Conservation (phyloP, 345 rosid species). For the Citrus maxima region DNA sequence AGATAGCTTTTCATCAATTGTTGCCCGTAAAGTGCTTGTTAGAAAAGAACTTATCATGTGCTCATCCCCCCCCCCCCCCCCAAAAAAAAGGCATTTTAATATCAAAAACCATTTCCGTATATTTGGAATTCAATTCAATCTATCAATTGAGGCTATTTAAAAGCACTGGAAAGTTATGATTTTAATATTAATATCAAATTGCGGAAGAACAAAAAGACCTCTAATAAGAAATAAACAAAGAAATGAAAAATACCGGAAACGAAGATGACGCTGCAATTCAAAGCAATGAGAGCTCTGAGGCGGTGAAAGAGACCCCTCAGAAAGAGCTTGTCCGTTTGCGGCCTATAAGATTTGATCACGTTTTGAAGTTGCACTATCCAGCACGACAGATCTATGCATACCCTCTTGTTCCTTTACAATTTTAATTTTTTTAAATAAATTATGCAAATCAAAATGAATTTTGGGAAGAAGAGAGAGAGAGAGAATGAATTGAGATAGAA, state of each 20-base stretch:
- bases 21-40: background rate
- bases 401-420: constrained; percentile 67
- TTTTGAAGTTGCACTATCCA: constrained; percentile 88
- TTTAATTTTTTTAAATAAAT: background rate
- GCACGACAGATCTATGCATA: constrained; percentile 91
- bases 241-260: constrained; percentile 50
- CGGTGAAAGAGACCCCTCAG: constrained; percentile 83
- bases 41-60: background rate
- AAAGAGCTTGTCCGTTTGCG: constrained; percentile 53
- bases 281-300: constrained; percentile 80
- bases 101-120: background rate
- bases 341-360: constrained; percentile 57
- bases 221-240: background rate
- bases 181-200: background rate
- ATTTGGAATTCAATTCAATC: background rate
- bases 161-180: background rate
- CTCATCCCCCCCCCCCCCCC: background rate
- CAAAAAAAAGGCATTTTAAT: background rate
- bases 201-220: background rate
- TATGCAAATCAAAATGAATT: background rate
- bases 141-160: background rate
- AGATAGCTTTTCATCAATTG: too few relatives aligned
- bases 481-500: background rate
- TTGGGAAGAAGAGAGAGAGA: too few relatives aligned
- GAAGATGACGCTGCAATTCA: constrained; percentile 75